Evolutionary conservation across 192 early-diverging fungal species (phyloP).

Genomic region (Pilobolus umbonatus): DNA sequence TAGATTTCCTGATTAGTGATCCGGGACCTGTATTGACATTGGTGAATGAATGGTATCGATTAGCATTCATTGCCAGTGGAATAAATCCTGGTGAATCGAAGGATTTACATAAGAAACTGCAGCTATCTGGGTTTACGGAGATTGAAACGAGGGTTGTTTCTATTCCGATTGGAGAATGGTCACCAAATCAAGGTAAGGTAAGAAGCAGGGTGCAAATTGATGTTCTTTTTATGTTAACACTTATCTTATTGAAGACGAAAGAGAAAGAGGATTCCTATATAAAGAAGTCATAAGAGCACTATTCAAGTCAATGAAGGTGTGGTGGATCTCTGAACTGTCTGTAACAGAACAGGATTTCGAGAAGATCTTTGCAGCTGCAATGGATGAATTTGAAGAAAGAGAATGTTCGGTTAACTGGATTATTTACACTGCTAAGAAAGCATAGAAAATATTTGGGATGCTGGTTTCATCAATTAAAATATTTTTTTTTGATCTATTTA

Average conservation of each 20-base stretch:
- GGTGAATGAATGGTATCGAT: conserved; percentile 25
- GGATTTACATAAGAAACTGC: conserved; percentile 1
- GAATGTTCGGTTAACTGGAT: conserved; percentile 18
- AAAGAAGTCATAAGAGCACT: conserved; percentile 24
- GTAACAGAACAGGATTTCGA: conserved; percentile 26
- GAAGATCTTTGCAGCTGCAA: conserved; percentile 13
- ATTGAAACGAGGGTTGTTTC: conserved; percentile 4
- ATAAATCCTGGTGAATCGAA: neutral
- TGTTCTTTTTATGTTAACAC: neutral
- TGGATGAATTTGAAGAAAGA: conserved; percentile 33
- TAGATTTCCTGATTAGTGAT: conserved; percentile 2
- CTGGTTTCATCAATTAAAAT: too few species aligned
- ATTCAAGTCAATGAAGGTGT: conserved; percentile 29
- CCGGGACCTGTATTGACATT: conserved; percentile 26
- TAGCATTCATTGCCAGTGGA: neutral
- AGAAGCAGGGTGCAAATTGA: neutral
- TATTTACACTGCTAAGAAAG: conserved; percentile 24
- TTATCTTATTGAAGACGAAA: conserved; percentile 15
- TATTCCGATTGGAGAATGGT: conserved; percentile 37
- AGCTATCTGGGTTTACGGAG: conserved; percentile 15
- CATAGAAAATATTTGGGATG: conserved; percentile 3
- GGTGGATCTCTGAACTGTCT: conserved; percentile 25
- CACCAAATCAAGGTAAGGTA: conserved; percentile 20
- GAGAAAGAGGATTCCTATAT: conserved; percentile 32
- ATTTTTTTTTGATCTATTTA: neutral